A percentile compares a stretch with the other conserved stretches of the same genome.
Evolutionary conservation across 2,329 filamentous ascomycete genomes (phyloP).

Genomic region (Ceratocystis cubensis): DNA sequence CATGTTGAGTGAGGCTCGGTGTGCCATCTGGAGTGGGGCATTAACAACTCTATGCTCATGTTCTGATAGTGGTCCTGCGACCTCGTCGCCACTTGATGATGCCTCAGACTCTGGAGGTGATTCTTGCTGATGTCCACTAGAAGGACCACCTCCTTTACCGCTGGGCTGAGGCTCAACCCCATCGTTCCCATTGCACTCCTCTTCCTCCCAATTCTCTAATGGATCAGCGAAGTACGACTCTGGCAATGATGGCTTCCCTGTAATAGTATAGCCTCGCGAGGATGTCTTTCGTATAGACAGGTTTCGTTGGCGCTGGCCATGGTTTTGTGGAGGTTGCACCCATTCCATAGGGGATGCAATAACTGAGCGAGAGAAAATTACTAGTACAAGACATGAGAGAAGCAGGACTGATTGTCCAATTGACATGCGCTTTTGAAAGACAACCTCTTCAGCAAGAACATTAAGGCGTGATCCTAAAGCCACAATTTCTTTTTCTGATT

Average conservation of each 20-base stretch:
- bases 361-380: conserved; percentile 55
- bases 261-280: not conserved
- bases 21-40: not conserved
- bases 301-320: not conserved
- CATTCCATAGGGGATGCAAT: conserved; percentile 15
- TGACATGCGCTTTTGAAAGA: conserved; percentile 78
- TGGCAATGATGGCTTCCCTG: not conserved
- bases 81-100: conserved; percentile 4
- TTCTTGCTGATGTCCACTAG: not conserved
- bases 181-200: not conserved
- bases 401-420: conserved; percentile 83
- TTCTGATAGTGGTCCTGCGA: not conserved
- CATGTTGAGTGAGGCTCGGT: not conserved
- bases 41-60: not conserved
- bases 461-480: conserved; percentile 71
- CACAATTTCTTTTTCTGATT: conserved; percentile 69
- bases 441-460: conserved; percentile 83
- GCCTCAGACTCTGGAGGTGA: conserved; percentile 11
- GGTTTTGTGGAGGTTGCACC: conserved; percentile 2
- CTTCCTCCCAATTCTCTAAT: conserved; percentile 4
- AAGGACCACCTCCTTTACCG: not conserved
- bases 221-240: not conserved
- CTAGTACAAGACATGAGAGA: conserved; percentile 71
- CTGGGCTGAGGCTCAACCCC: not conserved
- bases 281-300: not conserved